A percentile compares a stretch with the other conserved stretches of the same genome.
Conservation (phyloP, 139 green algal genomes). For the Pedinophyceae sp. region DNA sequence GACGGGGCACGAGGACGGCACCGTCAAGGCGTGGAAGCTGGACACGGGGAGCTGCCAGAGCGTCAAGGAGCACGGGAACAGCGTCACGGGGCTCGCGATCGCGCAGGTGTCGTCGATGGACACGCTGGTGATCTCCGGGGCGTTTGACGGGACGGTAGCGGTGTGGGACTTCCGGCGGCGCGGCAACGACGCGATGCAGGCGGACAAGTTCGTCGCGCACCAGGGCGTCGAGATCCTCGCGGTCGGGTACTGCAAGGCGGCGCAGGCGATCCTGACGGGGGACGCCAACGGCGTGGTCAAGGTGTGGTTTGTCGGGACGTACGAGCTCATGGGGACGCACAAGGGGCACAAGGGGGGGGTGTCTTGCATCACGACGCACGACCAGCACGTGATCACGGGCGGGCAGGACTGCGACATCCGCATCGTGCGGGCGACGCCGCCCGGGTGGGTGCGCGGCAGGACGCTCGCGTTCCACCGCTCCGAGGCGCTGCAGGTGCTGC, state of each 20-base stretch:
- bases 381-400: not conserved
- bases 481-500: too few species aligned
- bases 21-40: slow-evolving; percentile 43
- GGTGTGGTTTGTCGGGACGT: slow-evolving; percentile 15
- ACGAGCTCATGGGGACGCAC: slow-evolving; percentile 28
- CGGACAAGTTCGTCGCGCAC: slow-evolving; percentile 16
- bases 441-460: not conserved
- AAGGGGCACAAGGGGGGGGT: slow-evolving; percentile 27
- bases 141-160: slow-evolving; percentile 33
- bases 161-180: slow-evolving; percentile 39
- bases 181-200: slow-evolving; percentile 6
- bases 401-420: not conserved
- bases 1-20: slow-evolving; percentile 41
- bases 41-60: slow-evolving; percentile 19
- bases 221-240: slow-evolving; percentile 29
- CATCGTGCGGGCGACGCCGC: not conserved
- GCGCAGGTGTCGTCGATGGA: slow-evolving; percentile 20
- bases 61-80: slow-evolving; percentile 32
- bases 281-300: slow-evolving; percentile 1
- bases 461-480: not conserved
- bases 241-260: slow-evolving; percentile 24
- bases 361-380: slow-evolving; percentile 15
- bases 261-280: slow-evolving; percentile 35
- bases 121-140: slow-evolving; percentile 24
- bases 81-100: slow-evolving; percentile 24